A percentile compares a stretch with the other conserved stretches of the same genome.
Conservation (phyloP, 306 rosid genomes). For the Clitoria ternatea region DNA sequence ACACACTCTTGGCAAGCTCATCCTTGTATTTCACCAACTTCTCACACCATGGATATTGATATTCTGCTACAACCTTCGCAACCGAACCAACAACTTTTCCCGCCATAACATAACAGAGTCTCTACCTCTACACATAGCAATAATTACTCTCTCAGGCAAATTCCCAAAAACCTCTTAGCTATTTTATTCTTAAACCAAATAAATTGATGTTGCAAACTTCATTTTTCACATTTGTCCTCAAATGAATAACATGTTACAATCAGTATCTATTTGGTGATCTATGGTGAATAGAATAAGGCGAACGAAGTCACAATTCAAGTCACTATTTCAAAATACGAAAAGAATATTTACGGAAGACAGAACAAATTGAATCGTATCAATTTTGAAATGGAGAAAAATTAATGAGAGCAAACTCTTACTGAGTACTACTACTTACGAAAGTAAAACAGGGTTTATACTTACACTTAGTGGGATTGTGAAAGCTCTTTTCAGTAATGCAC, state of each 20-base stretch:
- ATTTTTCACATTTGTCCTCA: not conserved
- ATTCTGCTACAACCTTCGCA: constrained; percentile 54
- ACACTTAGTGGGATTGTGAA: not conserved
- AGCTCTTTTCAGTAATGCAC: not conserved
- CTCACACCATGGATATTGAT: constrained; percentile 79
- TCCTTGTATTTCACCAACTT: constrained; percentile 55
- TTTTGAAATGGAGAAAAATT: too few relatives aligned
- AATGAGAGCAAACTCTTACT: too few relatives aligned
- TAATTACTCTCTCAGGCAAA: not conserved
- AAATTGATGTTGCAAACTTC: not conserved
- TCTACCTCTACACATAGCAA: not conserved
- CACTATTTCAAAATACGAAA: not conserved
- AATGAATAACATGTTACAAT: not conserved
- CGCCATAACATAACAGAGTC: constrained; percentile 44
- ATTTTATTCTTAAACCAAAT: not conserved
- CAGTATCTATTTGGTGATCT: too few relatives aligned
- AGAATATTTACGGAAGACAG: too few relatives aligned
- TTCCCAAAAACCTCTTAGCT: constrained; percentile 4
- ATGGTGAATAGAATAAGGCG: not conserved
- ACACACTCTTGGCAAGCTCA: constrained; percentile 74
- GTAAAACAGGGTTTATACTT: not conserved
- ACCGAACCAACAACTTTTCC: constrained; percentile 54
- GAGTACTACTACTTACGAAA: too few relatives aligned
- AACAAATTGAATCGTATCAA: too few relatives aligned
- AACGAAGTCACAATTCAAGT: not conserved